Base-by-base conservation (phyloP, 2,329 filamentous ascomycete species). In the Trichoderma endophyticum region DNA sequence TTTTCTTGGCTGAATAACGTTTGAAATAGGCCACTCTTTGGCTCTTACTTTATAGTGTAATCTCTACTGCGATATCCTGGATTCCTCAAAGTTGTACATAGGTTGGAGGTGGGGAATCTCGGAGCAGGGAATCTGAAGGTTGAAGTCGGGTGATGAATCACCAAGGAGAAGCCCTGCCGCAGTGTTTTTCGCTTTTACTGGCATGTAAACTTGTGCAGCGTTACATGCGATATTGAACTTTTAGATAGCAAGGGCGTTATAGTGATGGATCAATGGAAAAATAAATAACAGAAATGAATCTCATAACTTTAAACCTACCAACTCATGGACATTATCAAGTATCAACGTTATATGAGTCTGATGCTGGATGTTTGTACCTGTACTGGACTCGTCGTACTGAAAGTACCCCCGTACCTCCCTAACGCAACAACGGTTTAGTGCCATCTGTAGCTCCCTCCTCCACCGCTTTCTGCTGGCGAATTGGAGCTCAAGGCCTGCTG, bases 401-500 rank as follows among this genome's bases (percentile, higher is more conserved):
- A 65, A 24, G 62, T 65, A 65, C 28, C 32, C 11, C 28, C 11
- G n/a, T 54, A 34, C 62, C 62, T n/a, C 61, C 61, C 61, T 63
- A 63, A 63, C 36, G 61, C 61, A 18, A 54, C 54, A 34, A 36
- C 21, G 48, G 48, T 12, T 54, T 54, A 56, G 65, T 30, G 43
- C 34, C 28, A 24, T 59, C 28, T 18, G 18, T 21, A 68, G 65
- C 65, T 60, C 36, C 65, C 51, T 21, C n/a, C 56, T 60, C 56
- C 66, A 69, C 68, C 59, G 30, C 56, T 59, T 56, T 24, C 59
- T 32, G 43, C 68, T 36, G 12, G 60, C 68, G 39, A 70, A 70
- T 70, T 15, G 48, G 59, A 56, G 67, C 59, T 54, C 43, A 26
- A n/a, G 18, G 39, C 5, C 54, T 11, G 18, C 18, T 28, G 39